Percentiles rank a stretch among this genome's conserved stretches.
Conservation (phyloP, 306 rosid species). For the Cucurbita pepo region DNA sequence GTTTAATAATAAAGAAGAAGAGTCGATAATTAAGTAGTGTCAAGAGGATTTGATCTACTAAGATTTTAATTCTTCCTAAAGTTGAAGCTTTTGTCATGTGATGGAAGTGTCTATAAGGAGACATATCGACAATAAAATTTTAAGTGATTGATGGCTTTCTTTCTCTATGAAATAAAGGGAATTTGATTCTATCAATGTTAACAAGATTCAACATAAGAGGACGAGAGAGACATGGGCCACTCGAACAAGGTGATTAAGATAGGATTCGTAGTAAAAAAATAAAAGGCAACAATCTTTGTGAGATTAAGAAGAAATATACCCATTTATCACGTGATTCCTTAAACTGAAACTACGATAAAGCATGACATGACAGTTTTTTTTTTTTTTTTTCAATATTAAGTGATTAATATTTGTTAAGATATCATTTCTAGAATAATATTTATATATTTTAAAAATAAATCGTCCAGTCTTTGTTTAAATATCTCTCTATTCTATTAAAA, state of each 20-base stretch:
- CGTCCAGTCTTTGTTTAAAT: no score
- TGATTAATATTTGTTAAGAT: neutral
- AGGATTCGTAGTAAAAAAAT: neutral
- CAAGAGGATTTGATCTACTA: no score
- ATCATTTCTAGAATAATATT: no score
- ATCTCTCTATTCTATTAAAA: no score
- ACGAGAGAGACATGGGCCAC: neutral
- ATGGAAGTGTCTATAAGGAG: neutral
- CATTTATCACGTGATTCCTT: neutral
- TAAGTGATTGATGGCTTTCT: neutral
- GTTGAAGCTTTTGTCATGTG: no score
- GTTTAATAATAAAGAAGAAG: no score
- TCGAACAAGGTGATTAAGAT: neutral
- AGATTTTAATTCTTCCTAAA: no score
- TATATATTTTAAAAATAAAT: no score
- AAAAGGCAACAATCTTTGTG: neutral
- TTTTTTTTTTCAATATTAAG: neutral
- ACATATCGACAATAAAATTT: neutral
- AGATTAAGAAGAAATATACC: neutral
- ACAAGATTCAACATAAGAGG: neutral
- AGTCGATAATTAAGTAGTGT: no score
- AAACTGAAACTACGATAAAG: neutral
- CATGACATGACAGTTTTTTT: neutral
- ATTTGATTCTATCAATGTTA: neutral
- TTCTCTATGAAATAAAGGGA: neutral